phyloP scores from a whole-genome alignment of 768 basidiomycete genomes.

The Cystoderma amianthinum region DNA sequence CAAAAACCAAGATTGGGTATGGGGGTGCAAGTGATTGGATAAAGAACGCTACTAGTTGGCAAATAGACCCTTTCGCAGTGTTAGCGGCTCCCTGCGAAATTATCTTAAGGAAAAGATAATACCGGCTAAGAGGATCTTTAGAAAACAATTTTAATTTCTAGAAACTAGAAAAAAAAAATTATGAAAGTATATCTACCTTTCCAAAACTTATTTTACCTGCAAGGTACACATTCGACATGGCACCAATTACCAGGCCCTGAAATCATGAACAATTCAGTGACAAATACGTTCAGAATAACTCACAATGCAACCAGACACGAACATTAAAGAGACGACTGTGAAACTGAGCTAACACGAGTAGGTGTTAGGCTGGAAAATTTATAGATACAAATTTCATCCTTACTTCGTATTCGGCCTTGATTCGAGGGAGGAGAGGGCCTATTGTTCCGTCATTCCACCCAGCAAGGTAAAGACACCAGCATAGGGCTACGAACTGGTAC shows the following conservation, averaged over 20 bases:
- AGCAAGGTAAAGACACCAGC: conserved; percentile 49
- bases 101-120: no score
- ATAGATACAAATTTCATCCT: conserved; percentile 9
- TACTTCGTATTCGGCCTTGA: conserved; percentile 50
- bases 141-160: no score
- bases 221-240: no score
- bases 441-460: conserved; percentile 79
- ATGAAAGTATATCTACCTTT: no score
- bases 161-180: no score
- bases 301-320: conserved; percentile 35
- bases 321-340: conserved; percentile 53
- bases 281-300: conserved; percentile 2
- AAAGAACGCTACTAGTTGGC: conserved; percentile 46
- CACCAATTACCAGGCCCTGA: no score
- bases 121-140: no score
- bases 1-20: conserved; percentile 55
- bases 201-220: no score
- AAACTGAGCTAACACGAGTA: conserved; percentile 21
- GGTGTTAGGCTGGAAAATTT: background rate
- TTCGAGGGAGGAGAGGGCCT: conserved; percentile 68
- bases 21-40: conserved; percentile 51
- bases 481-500: conserved; percentile 50
- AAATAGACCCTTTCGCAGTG: conserved; percentile 46
- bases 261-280: no score
- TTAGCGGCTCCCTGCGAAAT: no score